Conservation (phyloP, 1,284 basidiomycete genomes). For the Ceratobasidium sp. region DNA sequence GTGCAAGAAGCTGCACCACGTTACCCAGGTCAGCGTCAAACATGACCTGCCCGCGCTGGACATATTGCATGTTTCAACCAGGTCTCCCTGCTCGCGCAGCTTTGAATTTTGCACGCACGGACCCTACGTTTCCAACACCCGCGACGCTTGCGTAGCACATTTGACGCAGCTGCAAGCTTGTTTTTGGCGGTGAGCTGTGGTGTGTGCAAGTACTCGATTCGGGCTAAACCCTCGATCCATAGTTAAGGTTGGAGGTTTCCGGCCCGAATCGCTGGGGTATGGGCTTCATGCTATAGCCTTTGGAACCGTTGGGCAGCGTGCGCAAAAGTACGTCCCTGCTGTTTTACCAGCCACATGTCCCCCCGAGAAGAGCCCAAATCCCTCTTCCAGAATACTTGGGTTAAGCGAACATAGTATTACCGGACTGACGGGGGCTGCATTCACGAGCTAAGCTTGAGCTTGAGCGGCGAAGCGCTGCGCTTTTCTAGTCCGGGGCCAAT, state of each 20-base stretch:
- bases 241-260: neutral
- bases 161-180: neutral
- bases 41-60: neutral
- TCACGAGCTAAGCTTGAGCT: neutral
- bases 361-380: neutral
- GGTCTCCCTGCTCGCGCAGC: neutral
- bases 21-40: neutral
- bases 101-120: neutral
- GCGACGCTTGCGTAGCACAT: neutral
- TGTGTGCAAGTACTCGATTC: neutral
- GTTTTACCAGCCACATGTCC: neutral
- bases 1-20: neutral
- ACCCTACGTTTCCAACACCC: neutral
- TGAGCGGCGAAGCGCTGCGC: neutral
- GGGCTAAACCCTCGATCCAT: neutral
- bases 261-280: neutral
- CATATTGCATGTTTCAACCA: neutral
- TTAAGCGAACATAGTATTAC: neutral
- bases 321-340: neutral
- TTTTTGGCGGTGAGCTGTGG: neutral
- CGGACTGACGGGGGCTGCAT: neutral
- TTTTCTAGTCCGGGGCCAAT: neutral
- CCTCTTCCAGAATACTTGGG: neutral
- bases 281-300: neutral
- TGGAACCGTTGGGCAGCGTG: neutral